These are phyloP conservation scores for Lodderomyces theae DNA, from an alignment of 1,139 yeast genomes.

Conservation along the genomic window DNA sequence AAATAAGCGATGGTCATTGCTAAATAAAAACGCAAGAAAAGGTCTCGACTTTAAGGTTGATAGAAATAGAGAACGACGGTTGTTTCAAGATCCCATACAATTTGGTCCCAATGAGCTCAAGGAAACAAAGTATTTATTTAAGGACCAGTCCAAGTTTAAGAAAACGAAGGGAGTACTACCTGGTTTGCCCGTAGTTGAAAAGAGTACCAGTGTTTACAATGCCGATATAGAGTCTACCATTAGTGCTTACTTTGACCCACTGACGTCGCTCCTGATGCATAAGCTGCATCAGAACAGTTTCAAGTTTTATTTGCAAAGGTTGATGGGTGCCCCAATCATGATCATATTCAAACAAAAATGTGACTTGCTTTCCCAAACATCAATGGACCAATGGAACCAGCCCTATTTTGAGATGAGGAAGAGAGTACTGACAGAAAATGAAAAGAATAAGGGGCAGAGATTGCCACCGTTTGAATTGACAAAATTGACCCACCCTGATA, in stretches of 20 bases:
- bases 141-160: neutral
- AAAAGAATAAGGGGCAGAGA: constrained; percentile 12
- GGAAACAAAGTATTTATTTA: constrained; percentile 7
- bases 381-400: constrained; percentile 26
- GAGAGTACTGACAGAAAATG: neutral
- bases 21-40: constrained; percentile 5
- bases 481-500: constrained; percentile 26
- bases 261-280: constrained; percentile 15
- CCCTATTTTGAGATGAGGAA: constrained; percentile 14
- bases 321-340: constrained; percentile 31
- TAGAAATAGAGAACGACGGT: constrained; percentile 1
- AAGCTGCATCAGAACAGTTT: constrained; percentile 19
- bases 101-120: constrained; percentile 10
- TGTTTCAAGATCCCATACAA: constrained; percentile 7
- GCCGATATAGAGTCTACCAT: constrained; percentile 12
- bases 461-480: constrained; percentile 30
- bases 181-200: neutral
- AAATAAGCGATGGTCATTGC: constrained; percentile 3
- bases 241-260: constrained; percentile 24
- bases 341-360: constrained; percentile 30
- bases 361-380: constrained; percentile 27
- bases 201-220: neutral
- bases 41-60: neutral
- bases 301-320: constrained; percentile 29
- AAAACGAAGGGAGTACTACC: constrained; percentile 2